Evolutionary conservation across 139 green algal genomes (phyloP).

Genomic region (Chlamydomonas sp.): DNA sequence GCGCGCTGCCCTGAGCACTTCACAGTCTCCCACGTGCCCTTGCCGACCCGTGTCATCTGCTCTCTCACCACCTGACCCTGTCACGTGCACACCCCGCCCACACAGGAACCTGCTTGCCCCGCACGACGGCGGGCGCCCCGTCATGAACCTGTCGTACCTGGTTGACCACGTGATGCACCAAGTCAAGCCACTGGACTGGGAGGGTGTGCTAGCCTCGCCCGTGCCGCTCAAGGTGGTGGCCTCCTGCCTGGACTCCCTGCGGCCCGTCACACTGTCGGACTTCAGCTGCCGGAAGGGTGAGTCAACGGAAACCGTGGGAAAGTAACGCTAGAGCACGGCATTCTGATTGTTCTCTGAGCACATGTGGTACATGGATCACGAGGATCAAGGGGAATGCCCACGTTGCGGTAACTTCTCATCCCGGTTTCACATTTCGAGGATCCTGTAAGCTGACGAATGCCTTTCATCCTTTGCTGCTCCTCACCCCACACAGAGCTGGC

Average conservation of each 20-base stretch:
- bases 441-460: too few relatives aligned
- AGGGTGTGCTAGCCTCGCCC: slow-evolving; percentile 62
- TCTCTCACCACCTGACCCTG: not conserved
- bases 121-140: slow-evolving; percentile 26
- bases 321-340: too few relatives aligned
- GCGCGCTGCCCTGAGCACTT: too few relatives aligned
- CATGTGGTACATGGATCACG: too few relatives aligned
- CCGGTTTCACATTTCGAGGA: too few relatives aligned
- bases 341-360: too few relatives aligned
- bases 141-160: slow-evolving; percentile 87
- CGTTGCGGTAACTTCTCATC: too few relatives aligned
- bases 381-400: too few relatives aligned
- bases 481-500: slow-evolving; percentile 65
- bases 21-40: too few relatives aligned
- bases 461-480: too few relatives aligned
- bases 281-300: slow-evolving; percentile 47
- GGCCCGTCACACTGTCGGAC: slow-evolving; percentile 68
- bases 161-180: slow-evolving; percentile 84
- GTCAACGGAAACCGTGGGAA: too few relatives aligned
- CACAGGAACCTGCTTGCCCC: slow-evolving; percentile 22
- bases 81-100: not conserved
- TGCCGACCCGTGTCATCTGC: too few relatives aligned
- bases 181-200: slow-evolving; percentile 77
- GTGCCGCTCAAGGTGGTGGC: slow-evolving; percentile 86
- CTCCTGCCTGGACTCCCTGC: slow-evolving; percentile 72